Base-by-base conservation (phyloP, 2,329 filamentous ascomycete species). In the Harringtonia lauricola region DNA sequence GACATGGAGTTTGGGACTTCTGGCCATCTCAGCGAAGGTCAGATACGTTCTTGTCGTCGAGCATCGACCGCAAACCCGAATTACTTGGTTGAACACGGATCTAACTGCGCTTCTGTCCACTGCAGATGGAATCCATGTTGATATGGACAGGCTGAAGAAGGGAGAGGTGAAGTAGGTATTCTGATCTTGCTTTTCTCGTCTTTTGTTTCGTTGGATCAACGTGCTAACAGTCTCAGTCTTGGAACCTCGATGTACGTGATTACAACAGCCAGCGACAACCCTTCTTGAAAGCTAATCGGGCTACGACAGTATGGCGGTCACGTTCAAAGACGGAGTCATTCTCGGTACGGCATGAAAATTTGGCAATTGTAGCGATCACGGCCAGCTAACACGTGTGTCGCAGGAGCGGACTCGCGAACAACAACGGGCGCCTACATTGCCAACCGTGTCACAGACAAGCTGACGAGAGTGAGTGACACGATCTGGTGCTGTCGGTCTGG, bases 401-500 rank as follows among this genome's bases (percentile, higher is more conserved):
- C 45, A 80, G 86, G 92, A 53, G 92, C 92, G 57, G 92, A 98
- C 66, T 95, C 88, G 59, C 81, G 92, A 71, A 98, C 92, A 53
- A 98, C 92, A 38, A 98, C 90, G 44, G 92, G 92, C 57, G 81
- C 90, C 56, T 98, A 96, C 75, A 96, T 98, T 61, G 92, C 92
- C 57, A 98, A 98, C 68, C 83, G 92, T 73, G 92, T 98, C 53
- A 98, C 92, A 52, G 92, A 98, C 76, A 98, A 98, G 74, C 81
- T 98, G 62, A 98, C 92, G 58, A 85, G 89, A 72, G 90, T 98
- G 49, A 86, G 94, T 69, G 92, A 98, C 66, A 96, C 90, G 47
- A 96, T 98, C 67, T 98, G 92, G 92, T 98, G 92, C 72, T 98
- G 92, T 71, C 83, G 92, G 59, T 96, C 92, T 49, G 92, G 92